Percentiles rank a stretch among this genome's conserved stretches.
Conservation (phyloP, 805 yeast species). For the Starmerella apicola region DNA sequence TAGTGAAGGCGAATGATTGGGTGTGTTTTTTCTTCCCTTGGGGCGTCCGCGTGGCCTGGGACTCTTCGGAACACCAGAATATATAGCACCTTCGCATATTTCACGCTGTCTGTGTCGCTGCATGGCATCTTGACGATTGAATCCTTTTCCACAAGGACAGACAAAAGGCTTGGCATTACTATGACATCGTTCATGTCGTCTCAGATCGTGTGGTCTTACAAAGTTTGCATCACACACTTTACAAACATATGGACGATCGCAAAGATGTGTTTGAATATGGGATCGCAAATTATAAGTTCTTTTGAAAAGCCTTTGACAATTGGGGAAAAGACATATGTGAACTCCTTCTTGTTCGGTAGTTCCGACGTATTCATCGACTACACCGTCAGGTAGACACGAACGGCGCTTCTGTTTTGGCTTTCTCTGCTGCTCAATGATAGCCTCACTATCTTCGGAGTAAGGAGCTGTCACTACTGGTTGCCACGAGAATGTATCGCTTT, state of each 20-base stretch:
- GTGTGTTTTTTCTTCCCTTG: constrained; percentile 12
- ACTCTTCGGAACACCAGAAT: constrained; percentile 11
- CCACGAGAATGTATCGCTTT: constrained; percentile 23
- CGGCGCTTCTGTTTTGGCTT: constrained; percentile 30
- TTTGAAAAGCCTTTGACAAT: constrained; percentile 73
- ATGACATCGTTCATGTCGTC: constrained; percentile 83
- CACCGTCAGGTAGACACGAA: constrained; percentile 78
- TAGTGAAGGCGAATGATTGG: constrained; percentile 4
- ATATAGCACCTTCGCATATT: constrained; percentile 68
- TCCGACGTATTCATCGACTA: constrained; percentile 66
- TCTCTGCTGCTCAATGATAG: constrained; percentile 26
- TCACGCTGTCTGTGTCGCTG: constrained; percentile 65
- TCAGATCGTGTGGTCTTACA: constrained; percentile 89
- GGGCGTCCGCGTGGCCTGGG: constrained; percentile 18
- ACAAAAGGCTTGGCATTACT: constrained; percentile 49
- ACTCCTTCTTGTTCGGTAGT: constrained; percentile 66
- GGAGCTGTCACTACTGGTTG: constrained; percentile 29
- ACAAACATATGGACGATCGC: constrained; percentile 87
- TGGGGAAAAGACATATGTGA: constrained; percentile 61
- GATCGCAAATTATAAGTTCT: constrained; percentile 86
- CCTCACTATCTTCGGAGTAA: constrained; percentile 24
- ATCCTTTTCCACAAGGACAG: constrained; percentile 91
- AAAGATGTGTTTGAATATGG: constrained; percentile 90
- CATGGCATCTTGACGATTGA: constrained; percentile 80
- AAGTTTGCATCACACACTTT: constrained; percentile 64